phyloP scores from a whole-genome alignment of 148 eudicot species.

The Fagopyrum tataricum region DNA sequence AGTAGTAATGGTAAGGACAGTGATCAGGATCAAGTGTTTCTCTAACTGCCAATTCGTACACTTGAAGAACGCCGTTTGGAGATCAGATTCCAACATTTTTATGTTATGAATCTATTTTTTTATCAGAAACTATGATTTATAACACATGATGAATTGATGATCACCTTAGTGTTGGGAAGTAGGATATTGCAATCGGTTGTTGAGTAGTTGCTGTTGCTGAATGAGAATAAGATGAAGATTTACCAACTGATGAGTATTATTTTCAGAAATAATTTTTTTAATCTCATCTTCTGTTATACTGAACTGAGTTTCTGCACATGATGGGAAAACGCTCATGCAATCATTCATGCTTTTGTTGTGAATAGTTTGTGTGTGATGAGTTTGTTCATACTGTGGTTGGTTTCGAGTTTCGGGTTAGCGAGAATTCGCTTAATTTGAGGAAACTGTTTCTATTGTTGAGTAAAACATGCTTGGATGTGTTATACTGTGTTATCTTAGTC shows the following conservation, averaged over 20 bases:
- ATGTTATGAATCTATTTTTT: not conserved
- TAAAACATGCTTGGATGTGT: too few relatives aligned
- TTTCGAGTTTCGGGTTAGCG: not conserved
- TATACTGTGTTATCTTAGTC: too few relatives aligned
- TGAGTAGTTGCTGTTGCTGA: constrained; percentile 42
- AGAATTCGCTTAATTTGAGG: too few relatives aligned
- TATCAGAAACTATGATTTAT: not conserved
- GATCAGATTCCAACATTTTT: constrained; percentile 16
- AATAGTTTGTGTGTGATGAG: not conserved
- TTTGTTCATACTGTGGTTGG: not conserved
- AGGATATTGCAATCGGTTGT: constrained; percentile 13
- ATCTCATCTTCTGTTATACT: not conserved
- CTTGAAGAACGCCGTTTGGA: constrained; percentile 37
- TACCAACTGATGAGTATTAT: constrained; percentile 16
- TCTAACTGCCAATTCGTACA: constrained; percentile 56
- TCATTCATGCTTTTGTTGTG: constrained; percentile 2
- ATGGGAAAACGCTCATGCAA: constrained; percentile 4
- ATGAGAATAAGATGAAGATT: constrained; percentile 38
- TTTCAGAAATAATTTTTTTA: not conserved
- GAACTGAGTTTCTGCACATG: not conserved
- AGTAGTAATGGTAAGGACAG: constrained; percentile 58
- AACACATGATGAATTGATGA: not conserved
- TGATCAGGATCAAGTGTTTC: constrained; percentile 45
- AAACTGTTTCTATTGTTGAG: too few relatives aligned
- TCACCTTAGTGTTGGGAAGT: not conserved